These are phyloP conservation scores for Sordariomycetes sp. DNA, from an alignment of 2,329 filamentous ascomycete species.

Conservation along the genomic window DNA sequence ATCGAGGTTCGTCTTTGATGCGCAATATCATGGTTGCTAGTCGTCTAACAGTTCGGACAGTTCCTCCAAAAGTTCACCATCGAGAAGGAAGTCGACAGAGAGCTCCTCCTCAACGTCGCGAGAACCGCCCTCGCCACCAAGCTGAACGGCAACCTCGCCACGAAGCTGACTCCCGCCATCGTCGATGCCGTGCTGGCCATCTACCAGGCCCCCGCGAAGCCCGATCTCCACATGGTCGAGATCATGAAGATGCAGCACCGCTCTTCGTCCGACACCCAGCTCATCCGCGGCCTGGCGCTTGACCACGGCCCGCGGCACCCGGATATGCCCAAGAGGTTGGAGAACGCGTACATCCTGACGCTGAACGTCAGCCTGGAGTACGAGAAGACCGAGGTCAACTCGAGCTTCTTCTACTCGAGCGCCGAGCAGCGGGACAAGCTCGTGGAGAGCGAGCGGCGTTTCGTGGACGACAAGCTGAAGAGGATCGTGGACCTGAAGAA, in stretches of 20 bases:
- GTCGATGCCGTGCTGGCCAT: slow-evolving; percentile 95
- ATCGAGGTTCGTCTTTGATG: slow-evolving; percentile 52
- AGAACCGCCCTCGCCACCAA: slow-evolving; percentile 93
- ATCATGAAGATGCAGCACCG: slow-evolving; percentile 99
- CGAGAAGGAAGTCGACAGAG: slow-evolving; percentile 76
- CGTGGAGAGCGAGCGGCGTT: slow-evolving; percentile 90
- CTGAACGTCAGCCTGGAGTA: slow-evolving; percentile 97
- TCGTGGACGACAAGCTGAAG: slow-evolving; percentile 91
- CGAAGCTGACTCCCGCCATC: slow-evolving; percentile 87
- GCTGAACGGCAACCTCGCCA: slow-evolving; percentile 77
- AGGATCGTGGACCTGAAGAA: slow-evolving; percentile 99
- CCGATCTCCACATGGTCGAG: slow-evolving; percentile 97
- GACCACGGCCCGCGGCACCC: slow-evolving; percentile 95
- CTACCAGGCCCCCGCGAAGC: slow-evolving; percentile 79
- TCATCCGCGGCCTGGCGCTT: slow-evolving; percentile 84
- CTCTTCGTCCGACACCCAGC: slow-evolving; percentile 87
- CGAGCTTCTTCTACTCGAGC: slow-evolving; percentile 95
- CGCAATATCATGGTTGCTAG: no score
- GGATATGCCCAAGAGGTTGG: slow-evolving; percentile 93
- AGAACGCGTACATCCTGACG: slow-evolving; percentile 91
- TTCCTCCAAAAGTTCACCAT: slow-evolving; percentile 95
- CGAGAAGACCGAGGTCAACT: slow-evolving; percentile 99
- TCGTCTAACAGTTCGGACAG: slow-evolving; percentile 27
- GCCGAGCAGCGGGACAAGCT: slow-evolving; percentile 96
- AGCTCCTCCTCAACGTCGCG: slow-evolving; percentile 86